Base-by-base conservation (phyloP, 345 rosid species). In the Litchi chinensis region DNA sequence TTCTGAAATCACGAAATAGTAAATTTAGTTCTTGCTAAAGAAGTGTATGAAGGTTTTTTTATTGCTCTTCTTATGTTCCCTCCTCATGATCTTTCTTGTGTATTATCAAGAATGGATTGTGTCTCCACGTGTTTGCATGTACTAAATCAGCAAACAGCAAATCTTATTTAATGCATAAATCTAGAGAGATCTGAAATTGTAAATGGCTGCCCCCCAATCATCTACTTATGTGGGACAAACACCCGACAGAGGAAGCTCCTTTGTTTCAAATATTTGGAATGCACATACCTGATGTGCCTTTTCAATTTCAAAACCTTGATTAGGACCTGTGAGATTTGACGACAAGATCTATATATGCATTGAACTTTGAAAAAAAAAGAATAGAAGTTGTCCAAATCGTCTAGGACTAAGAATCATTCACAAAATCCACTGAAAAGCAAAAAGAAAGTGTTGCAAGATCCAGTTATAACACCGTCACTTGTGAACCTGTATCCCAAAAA, bases 1-100 rank as follows among this genome's bases (percentile, higher is more conserved):
- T 72, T 77, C 77, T 62, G 78, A 78, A 75, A 80, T 78, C 80
- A 76, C 64, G 44, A n/a, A 43, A 28, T 66, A 76, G 73, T 66
- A 18, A 54, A 32, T 73, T 8, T 68, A 80, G 71, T 16, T 65
- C 68, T 70, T 39, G 52, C 44, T 18, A 5, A 26, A 13, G 75
- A 50, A 56, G 12, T 60, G 26, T 12, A 67, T 67, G 22, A 41
- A 72, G 12, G 3, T 28, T 63, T 60, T 13, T 21, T 5, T 60
- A 1, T 73, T 21, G 8, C 50, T 37, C 76, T 60, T 37, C 39
- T 19, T 65, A 15, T 37, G 28, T 75, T 28, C 28, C 28, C 28
- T 18, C 43, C 28, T 1, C 39, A 5, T 10, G 11, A 18, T 24
- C 41, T 10, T 74, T 63, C 26, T n/a, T n/a, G 56, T 28, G 37